A percentile compares a stretch with the other conserved stretches of the same genome.
These are phyloP conservation scores for Cryptomeria japonica DNA, from an alignment of 75 land plant genomes.

Conservation along the genomic window DNA sequence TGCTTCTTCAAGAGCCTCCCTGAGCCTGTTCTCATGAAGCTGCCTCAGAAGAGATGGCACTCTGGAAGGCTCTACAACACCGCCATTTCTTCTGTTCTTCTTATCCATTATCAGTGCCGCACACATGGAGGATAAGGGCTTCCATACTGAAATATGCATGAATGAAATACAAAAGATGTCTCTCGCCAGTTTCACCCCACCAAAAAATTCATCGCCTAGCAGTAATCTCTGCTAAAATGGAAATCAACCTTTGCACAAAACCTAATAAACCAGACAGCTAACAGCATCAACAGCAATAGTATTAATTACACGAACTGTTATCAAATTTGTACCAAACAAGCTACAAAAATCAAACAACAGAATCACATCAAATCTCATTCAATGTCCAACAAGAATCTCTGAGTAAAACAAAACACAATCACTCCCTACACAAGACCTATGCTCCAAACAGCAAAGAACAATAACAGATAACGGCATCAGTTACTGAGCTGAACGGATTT, in stretches of 20 bases:
- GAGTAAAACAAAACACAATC: background rate
- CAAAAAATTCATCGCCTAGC: background rate
- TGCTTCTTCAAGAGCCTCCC: conserved; percentile 73
- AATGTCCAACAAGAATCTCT: background rate
- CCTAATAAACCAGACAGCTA: background rate
- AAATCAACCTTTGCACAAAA: background rate
- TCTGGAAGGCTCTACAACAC: conserved; percentile 21
- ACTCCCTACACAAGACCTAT: background rate
- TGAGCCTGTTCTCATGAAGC: conserved; percentile 59
- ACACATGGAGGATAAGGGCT: conserved; percentile 60
- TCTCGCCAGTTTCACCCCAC: background rate
- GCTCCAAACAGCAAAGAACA: background rate
- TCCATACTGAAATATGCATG: conserved; percentile 78
- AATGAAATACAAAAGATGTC: background rate
- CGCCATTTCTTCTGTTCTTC: conserved; percentile 39
- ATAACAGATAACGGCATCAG: background rate
- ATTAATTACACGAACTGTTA: background rate
- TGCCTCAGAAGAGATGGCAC: conserved; percentile 48
- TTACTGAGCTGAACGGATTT: background rate
- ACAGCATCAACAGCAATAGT: background rate
- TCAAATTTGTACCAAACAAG: background rate
- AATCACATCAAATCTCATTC: background rate
- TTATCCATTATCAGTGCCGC: conserved; percentile 67
- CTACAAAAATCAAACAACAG: background rate
- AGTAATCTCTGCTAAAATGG: background rate